A percentile compares a stretch with the other conserved stretches of the same genome.
Conservation (phyloP, 306 rosid species). For the Mimosa pudica region DNA sequence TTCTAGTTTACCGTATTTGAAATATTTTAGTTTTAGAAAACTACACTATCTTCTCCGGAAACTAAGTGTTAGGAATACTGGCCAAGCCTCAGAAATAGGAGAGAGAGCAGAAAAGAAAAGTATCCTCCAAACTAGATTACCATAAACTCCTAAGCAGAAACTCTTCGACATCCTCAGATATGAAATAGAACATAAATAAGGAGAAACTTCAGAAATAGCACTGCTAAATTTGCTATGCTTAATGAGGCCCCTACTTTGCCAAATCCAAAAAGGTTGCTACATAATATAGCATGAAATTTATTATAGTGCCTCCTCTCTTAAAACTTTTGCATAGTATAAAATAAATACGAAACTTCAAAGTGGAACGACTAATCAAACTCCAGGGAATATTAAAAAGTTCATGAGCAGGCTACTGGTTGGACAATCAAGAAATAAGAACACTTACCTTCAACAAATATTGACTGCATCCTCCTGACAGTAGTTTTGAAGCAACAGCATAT, state of each 20-base stretch:
- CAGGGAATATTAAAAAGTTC: no score
- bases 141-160: neutral
- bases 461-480: conserved; percentile 67
- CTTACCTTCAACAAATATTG: conserved; percentile 66
- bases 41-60: neutral
- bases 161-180: neutral
- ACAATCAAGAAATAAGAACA: conserved; percentile 39
- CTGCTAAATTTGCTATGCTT: neutral
- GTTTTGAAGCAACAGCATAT: conserved; percentile 64
- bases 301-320: neutral
- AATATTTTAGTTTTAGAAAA: neutral
- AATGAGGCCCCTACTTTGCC: neutral
- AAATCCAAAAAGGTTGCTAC: neutral
- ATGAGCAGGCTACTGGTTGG: neutral
- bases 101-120: neutral
- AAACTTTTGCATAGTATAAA: neutral
- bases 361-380: neutral
- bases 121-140: neutral
- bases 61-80: neutral
- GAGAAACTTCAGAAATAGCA: neutral
- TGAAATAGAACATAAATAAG: neutral
- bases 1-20: neutral
- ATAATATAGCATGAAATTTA: neutral
- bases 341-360: neutral
- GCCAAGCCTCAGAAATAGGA: neutral